Base-by-base conservation (phyloP, 202 grass and related monocot genomes). In the Brachypodium distachyon region DNA sequence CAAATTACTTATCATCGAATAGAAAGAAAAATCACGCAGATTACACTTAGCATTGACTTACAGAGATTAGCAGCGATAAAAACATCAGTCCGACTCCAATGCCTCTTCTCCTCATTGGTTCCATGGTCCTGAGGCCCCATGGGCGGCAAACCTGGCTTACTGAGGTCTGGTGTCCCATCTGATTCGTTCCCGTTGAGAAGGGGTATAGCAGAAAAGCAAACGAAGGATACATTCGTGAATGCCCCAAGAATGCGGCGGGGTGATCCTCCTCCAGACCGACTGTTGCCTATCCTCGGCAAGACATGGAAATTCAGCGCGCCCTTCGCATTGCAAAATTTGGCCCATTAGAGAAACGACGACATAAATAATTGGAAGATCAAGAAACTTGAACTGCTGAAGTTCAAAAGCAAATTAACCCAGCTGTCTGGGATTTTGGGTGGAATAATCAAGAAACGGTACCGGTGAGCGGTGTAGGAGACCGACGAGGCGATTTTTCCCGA, bases 41-140 rank as follows among this genome's bases (percentile, higher is more conserved):
- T 18, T 49, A 25, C 58, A 54, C 9, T 75, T 14, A 72, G 23
- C 42, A 67, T 78, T 25, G 54, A 79, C 90, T 86, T 81, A 97
- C 93, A 97, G 33, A 43, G 38, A 84, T 97, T 97, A 50, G 90
- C 57, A 29, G 54, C 80, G 7, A 93, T 87, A 60, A 97, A 85
- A 77, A 86, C 73, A 83, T 93, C 87, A 39, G 93, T 97, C 87
- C 90, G 90, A 25, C 84, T 29, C 83, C 93, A n/a, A n/a, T n/a
- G n/a, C n/a, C n/a, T 90, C 80, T 74, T 79, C 40, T 86, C 89
- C 5, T 61, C 72, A 60, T 57, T 67, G 11, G 66, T 76, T 68
- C n/a, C 67, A 66, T 77, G 43, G 43, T 18, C 43, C 5, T 47
- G 72, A 73, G 88, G 77, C 36, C 48, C 69, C 56, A 61, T 87